Percentiles rank a stretch among this genome's conserved stretches.
These are phyloP conservation scores for Amanita muscaria DNA, from an alignment of 768 basidiomycete genomes.

Conservation along the genomic window DNA sequence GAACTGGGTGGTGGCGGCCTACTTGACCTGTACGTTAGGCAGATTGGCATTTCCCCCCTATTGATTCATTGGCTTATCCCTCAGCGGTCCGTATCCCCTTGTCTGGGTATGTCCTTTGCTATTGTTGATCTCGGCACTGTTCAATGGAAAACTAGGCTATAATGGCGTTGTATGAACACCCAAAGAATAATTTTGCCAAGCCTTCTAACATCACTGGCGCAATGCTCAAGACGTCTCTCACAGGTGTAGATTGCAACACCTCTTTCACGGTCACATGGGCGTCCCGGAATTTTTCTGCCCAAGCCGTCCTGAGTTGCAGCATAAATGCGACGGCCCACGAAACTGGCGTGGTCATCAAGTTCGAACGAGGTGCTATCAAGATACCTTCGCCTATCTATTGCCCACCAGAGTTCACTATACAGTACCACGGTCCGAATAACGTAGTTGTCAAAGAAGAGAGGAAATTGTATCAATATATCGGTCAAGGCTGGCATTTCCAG, in stretches of 20 bases:
- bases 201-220: constrained; percentile 57
- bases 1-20: constrained; percentile 74
- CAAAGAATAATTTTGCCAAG: constrained; percentile 49
- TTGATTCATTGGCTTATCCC: background rate
- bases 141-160: constrained; percentile 43
- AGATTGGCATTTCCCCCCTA: background rate
- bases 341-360: constrained; percentile 61
- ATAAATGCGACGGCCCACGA: constrained; percentile 41
- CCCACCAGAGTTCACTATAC: constrained; percentile 57
- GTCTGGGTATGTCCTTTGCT: constrained; percentile 50
- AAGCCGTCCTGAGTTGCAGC: constrained; percentile 66
- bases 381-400: constrained; percentile 60
- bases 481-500: constrained; percentile 76
- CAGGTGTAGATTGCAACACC: constrained; percentile 73
- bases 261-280: constrained; percentile 66
- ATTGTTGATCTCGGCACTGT: too few relatives aligned
- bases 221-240: constrained; percentile 72
- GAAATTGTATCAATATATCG: constrained; percentile 47
- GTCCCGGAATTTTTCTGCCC: constrained; percentile 49
- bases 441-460: constrained; percentile 49
- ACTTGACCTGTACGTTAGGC: constrained; percentile 69
- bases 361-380: constrained; percentile 61
- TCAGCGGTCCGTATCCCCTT: constrained; percentile 73
- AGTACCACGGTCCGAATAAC: constrained; percentile 44
- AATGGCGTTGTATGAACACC: constrained; percentile 70